Evolutionary conservation across 306 rosid species (phyloP), one percentile per base, ranked within the genome.

Genomic region (Erythrophleum fordii): DNA sequence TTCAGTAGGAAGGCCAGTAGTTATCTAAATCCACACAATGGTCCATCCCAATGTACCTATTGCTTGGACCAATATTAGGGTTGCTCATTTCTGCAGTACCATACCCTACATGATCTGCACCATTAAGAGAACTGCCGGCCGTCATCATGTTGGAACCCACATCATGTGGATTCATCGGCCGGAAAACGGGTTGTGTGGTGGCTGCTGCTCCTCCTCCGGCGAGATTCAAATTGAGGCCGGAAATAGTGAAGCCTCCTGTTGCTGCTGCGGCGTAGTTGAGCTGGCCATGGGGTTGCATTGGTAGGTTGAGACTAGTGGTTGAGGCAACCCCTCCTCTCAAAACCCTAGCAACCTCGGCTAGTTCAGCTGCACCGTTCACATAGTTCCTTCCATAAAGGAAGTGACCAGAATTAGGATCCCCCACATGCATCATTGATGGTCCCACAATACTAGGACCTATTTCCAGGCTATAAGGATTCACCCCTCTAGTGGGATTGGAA

Each of bases 1-100:
- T 69, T 87, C 86, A 91, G 84, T 88, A 91, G 77, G 86, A 20
- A 60, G 87, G 88, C 98, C 98, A 93, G 89, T 91, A 93, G 85
- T 69, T 86, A 18, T 93, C 97, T 8, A 93, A 87, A 82, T 91
- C 97, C 90, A 90, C 80, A 88, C 97, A 93, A 29, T 86, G 87
- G 6, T 90, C 98, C 90, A 93, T 81, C 77, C 88, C 87, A 88
- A 88, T 66, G 53, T 64, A 91, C 75, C 97, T 86, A 79, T 83
- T 90, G 35, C 83, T 42, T 9, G 80, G 82, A 62, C 45, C 71
- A 35, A 65, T 59, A 71, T 80, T 87, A 60, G 82, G 42, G 70
- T 78, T 79, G 72, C 69, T 86, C 87, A 88, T 86, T 77, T 93
- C 93, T 18, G 37, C 56, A 2, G 78, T 10, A 14, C 89, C 94